phyloP scores from a whole-genome alignment of 129 eudicot species.

The Chrysanthemum seticuspe region DNA sequence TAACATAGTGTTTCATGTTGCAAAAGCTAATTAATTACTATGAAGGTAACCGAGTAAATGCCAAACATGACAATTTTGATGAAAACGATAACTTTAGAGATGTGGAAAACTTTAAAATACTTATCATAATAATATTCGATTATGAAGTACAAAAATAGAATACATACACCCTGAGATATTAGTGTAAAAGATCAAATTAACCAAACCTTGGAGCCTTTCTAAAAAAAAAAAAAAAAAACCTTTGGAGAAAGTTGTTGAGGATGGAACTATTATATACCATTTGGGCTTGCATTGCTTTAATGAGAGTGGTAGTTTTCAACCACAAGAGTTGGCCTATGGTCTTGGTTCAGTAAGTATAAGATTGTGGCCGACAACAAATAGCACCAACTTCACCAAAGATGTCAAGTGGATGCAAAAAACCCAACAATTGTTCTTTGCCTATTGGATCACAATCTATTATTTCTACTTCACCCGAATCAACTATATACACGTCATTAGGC shows the following conservation, averaged over 20 bases:
- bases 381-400: slow-evolving; percentile 94
- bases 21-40: no score
- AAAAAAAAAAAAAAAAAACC: no score
- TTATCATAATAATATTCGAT: background rate
- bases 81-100: no score
- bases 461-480: slow-evolving; percentile 85
- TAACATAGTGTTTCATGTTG: no score
- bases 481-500: slow-evolving; percentile 80
- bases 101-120: no score
- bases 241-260: slow-evolving; percentile 81
- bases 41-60: no score
- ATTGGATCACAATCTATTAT: slow-evolving; percentile 47
- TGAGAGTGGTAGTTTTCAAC: slow-evolving; percentile 61
- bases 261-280: slow-evolving; percentile 63
- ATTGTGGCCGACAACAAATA: slow-evolving; percentile 71
- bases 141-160: background rate
- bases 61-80: no score
- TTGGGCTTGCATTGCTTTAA: slow-evolving; percentile 74
- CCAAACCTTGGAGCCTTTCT: no score
- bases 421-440: slow-evolving; percentile 61
- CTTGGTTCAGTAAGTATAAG: slow-evolving; percentile 76
- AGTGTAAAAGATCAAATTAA: background rate
- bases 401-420: slow-evolving; percentile 49
- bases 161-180: no score
- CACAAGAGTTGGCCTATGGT: slow-evolving; percentile 72